Percentiles rank a stretch among this genome's conserved stretches.
Evolutionary conservation across 139 green algal genomes (phyloP).

Genomic region (Diplosphaera chodatii): DNA sequence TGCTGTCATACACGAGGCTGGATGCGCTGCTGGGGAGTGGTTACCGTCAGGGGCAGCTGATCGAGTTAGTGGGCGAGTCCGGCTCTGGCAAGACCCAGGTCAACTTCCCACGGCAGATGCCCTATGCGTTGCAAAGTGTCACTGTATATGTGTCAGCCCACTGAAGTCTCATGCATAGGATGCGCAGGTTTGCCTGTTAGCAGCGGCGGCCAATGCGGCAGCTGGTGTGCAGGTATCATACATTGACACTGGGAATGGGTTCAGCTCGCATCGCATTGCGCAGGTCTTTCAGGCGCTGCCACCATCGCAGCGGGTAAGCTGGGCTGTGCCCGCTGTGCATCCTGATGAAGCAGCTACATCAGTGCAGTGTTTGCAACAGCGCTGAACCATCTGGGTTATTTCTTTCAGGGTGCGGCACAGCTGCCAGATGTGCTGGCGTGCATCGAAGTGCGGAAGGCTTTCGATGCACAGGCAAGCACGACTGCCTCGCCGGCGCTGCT

Average conservation of each 20-base stretch:
- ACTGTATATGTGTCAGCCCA: no score
- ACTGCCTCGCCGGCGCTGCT: no score
- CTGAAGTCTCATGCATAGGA: no score
- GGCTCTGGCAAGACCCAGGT: constrained; percentile 55
- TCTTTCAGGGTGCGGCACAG: not conserved
- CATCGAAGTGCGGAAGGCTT: not conserved
- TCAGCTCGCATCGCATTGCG: constrained; percentile 12
- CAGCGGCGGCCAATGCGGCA: constrained; percentile 24
- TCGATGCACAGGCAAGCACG: not conserved
- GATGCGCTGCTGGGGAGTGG: constrained; percentile 47
- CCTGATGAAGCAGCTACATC: no score
- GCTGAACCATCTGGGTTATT: no score
- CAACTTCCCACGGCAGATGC: no score
- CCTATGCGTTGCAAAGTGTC: no score
- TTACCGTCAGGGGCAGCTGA: constrained; percentile 31
- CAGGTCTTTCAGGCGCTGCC: not conserved
- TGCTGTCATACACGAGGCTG: no score
- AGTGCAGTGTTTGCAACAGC: no score
- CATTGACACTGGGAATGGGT: constrained; percentile 43
- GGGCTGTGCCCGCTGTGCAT: no score
- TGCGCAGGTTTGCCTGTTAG: constrained; percentile 38
- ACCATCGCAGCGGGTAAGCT: not conserved
- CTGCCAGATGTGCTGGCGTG: not conserved
- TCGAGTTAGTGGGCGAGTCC: constrained; percentile 43
- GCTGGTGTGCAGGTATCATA: constrained; percentile 30